Base-by-base conservation (phyloP, 352 stramenopile genomes). In the Globisporangium mamillatum region DNA sequence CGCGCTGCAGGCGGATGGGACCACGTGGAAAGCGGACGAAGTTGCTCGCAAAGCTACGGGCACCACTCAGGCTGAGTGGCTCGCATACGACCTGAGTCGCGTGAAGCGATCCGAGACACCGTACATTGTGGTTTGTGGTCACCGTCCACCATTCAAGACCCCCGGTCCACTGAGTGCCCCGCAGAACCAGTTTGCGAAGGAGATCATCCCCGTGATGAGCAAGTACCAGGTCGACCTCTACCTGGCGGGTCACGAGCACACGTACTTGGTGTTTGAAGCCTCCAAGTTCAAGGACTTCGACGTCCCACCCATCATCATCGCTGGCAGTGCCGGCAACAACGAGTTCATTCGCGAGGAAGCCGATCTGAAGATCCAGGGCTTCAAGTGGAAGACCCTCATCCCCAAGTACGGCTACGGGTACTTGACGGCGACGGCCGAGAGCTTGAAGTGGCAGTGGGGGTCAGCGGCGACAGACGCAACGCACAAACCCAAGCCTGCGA, bases 381-480 rank as follows among this genome's bases (percentile, higher is more conserved):
- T 89, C 53, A 78, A 67, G 52, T 78, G 80, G 75, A 82, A 81
- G 64, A 89, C 75, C 10, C 64, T 90, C 34, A 90, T 92, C 50
- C 75, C 79, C 1, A 88, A 92, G 68, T 93, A 93, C 67, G 86
- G 86, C 10, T 93, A 80, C 64, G 86, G 86, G 7, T 92, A 88
- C 57, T 55, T 93, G 62, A 92, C 77, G 1, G 86, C 81, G 60
- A 90, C 83, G 8, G 66, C 77, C 16, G 61, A 77, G 18, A 77
- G 69, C 10, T 69, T 93, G 16, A 60, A 86, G 56, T 92, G 83
- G 83, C 74, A 82, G 29, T 92, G 81, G 81, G 83, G 83, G 1
- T 79, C 80, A 10, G 76, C 83, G 4, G 83, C 75, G 4, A 76
- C 76, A 7, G 81, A 90, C 48, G 70, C 66, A 4, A 80, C 70